Evolutionary conservation across 2,329 filamentous ascomycete species (phyloP), one percentile per base, ranked within the genome.

Genomic region (Myriosclerotinia curreyana): DNA sequence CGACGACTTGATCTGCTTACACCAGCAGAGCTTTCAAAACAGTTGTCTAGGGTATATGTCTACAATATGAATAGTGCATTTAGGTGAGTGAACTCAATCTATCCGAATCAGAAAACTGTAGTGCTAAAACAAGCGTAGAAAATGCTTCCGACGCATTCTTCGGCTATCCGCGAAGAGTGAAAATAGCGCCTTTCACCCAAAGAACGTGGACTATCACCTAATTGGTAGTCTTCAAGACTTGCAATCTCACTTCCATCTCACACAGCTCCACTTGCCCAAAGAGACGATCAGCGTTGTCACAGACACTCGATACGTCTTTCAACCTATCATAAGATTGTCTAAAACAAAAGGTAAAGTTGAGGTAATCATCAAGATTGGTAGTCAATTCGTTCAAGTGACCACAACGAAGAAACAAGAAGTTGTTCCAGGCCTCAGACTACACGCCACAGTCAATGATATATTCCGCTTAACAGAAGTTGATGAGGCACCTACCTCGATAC

Each of bases 21-120:
- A 4, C 86, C 87, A 0, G 79, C 80, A 0, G 87, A 90, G 69
- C 74, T 89, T 52, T 80, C 82, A 1, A 80, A 79, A 60, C 83
- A 86, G 65, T 76, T 89, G 5, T 79, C 82, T 1, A 80, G 86
- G 46, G 80, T 88, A 49, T 90, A 89, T 68, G 80, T 90, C 20
- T 89, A 90, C 75, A 90, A 90, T 71, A 89, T 89, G 86, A 90
- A 90, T 70, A 88, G 84, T 71, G 82, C 85, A 14, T 89, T 87
- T 74, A 81, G 81, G 71, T 86, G 86, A 77, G 87, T 82, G 28
- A 31, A 6, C 67, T 82, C 86, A 69, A 25, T 7, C 86, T 69
- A 25, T 7, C 5, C 36, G 11, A 14, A 17, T 6, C 14, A 3
- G 15, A n/a, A 34, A 34, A 34, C 7, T 25, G 17, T 25, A n/a